Percentiles rank a stretch among this genome's conserved stretches.
Evolutionary conservation across 2,329 filamentous ascomycete species (phyloP).

Genomic region (Sporothrix globosa): DNA sequence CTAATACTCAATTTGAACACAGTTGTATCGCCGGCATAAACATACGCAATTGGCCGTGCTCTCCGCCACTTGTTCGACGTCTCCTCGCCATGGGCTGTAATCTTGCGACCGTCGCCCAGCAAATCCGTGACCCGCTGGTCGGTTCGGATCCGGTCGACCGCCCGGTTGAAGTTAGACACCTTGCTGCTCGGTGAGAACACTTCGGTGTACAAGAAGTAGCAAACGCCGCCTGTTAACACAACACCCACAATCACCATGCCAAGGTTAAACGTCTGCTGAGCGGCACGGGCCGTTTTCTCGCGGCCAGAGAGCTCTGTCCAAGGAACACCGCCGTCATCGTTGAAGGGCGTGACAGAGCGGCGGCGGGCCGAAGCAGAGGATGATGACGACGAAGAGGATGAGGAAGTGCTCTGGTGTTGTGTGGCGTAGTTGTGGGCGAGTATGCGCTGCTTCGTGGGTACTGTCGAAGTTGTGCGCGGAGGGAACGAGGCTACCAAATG

Average conservation of each 20-base stretch:
- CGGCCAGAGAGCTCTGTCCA: conserved; percentile 75
- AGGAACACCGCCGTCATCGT: conserved; percentile 79
- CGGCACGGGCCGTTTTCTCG: conserved; percentile 83
- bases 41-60: conserved; percentile 63
- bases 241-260: conserved; percentile 74
- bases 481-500: conserved; percentile 3
- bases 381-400: conserved; percentile 38
- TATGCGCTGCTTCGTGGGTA: conserved; percentile 14
- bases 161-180: conserved; percentile 84
- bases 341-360: conserved; percentile 77
- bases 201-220: conserved; percentile 76
- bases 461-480: background rate
- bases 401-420: conserved; percentile 52
- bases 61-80: conserved; percentile 80
- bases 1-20: too few relatives aligned
- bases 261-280: conserved; percentile 90
- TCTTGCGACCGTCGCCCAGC: conserved; percentile 74
- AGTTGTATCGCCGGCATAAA: background rate
- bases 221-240: conserved; percentile 75
- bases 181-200: conserved; percentile 85
- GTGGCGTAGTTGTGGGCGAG: conserved; percentile 55
- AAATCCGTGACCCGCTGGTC: conserved; percentile 72
- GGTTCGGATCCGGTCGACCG: conserved; percentile 75
- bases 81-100: conserved; percentile 79
- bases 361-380: conserved; percentile 55